A percentile compares a stretch with the other conserved stretches of the same genome.
phyloP scores from a whole-genome alignment of 78 protist species.

The Planoprotostelium fungivorum region DNA sequence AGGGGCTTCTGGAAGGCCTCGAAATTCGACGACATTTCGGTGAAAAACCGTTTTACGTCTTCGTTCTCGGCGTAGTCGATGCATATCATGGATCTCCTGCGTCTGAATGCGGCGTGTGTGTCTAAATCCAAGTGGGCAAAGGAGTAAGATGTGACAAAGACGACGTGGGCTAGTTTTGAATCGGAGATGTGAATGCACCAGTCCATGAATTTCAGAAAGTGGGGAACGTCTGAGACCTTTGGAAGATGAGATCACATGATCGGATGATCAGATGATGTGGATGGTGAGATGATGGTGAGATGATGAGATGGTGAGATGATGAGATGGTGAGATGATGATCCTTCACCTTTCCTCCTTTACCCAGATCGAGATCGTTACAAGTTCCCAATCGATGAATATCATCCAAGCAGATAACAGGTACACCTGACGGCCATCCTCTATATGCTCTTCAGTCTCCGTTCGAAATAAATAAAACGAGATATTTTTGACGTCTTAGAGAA shows the following conservation, averaged over 20 bases:
- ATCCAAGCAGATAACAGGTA: neutral
- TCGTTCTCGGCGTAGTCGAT: neutral
- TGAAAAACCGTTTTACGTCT: neutral
- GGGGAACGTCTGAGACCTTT: neutral
- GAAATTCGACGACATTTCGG: neutral
- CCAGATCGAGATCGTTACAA: neutral
- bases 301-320: neutral
- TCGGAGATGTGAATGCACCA: neutral
- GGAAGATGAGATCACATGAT: too few relatives aligned
- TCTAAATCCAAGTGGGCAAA: neutral
- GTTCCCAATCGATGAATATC: neutral
- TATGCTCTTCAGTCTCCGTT: neutral
- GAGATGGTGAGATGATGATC: neutral
- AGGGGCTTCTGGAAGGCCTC: neutral
- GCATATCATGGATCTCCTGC: neutral
- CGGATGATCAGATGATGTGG: neutral
- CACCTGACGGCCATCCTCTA: neutral
- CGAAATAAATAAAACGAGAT: too few relatives aligned
- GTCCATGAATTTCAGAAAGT: neutral
- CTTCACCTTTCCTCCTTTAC: neutral
- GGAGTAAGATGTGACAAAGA: neutral
- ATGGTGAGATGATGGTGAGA: neutral
- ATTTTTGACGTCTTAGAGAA: neutral
- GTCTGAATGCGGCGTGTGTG: neutral
- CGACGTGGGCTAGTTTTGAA: neutral